phyloP scores from a whole-genome alignment of 2,329 filamentous ascomycete genomes.

The Zymoseptoria pseudotritici region DNA sequence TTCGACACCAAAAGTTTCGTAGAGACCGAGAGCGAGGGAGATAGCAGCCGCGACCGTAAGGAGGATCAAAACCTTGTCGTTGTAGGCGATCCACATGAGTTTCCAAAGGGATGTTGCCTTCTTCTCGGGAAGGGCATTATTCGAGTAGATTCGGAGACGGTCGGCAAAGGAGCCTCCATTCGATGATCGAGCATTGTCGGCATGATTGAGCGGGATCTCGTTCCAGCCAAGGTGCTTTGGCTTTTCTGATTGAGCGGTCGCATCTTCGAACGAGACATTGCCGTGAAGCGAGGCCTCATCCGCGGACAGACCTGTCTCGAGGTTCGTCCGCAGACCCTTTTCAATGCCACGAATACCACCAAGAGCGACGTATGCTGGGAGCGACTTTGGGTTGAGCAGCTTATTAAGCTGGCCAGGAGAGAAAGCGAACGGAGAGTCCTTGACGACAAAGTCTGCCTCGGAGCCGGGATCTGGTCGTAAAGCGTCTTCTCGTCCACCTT shows the following conservation, averaged over 20 bases:
- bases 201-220: slow-evolving; percentile 15
- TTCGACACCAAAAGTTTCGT: slow-evolving; percentile 51
- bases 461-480: slow-evolving; percentile 68
- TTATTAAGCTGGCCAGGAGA: slow-evolving; percentile 73
- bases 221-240: slow-evolving; percentile 22
- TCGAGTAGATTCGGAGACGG: slow-evolving; percentile 60
- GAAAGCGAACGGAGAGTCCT: slow-evolving; percentile 79
- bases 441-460: slow-evolving; percentile 65
- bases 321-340: slow-evolving; percentile 62
- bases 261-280: slow-evolving; percentile 61
- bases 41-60: slow-evolving; percentile 65
- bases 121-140: slow-evolving; percentile 62
- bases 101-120: slow-evolving; percentile 63
- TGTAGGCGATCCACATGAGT: slow-evolving; percentile 74
- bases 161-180: slow-evolving; percentile 45
- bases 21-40: slow-evolving; percentile 66
- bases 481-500: slow-evolving; percentile 45
- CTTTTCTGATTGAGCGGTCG: slow-evolving; percentile 19
- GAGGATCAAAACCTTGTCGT: slow-evolving; percentile 70
- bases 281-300: slow-evolving; percentile 61
- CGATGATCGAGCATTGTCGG: slow-evolving; percentile 10
- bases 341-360: slow-evolving; percentile 69
- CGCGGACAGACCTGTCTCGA: slow-evolving; percentile 57
- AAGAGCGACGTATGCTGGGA: slow-evolving; percentile 65
- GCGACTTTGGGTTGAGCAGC: slow-evolving; percentile 70